Evolutionary conservation across 164 flowering plant genomes (phyloP), one percentile per base, ranked within the genome.

Genomic region (Pachysandra terminalis): DNA sequence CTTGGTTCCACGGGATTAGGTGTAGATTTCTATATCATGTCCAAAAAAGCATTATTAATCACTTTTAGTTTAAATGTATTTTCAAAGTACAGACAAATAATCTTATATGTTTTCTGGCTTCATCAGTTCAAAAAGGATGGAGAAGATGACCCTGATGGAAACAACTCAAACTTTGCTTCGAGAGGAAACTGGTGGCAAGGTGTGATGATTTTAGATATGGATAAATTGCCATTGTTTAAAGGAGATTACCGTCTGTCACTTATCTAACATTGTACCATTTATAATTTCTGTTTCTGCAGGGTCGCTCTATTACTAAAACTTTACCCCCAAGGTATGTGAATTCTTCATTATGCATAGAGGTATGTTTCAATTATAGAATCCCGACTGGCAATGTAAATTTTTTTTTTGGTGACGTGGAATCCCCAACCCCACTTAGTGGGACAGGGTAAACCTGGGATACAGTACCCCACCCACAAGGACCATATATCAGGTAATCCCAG

Each of bases 171-270:
- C 45, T 63, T 79, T 75, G 97, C 91, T 49, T 81, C 86, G 1
- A 85, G 98, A 78, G 98, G 98, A 69, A 90, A 92, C 61, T 92
- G 96, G 96, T 90, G 93, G 96, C 85, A 90, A 80, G 96, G 96
- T 86, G 81, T 45, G 15, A 48, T 52, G 65, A 27, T 71, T 21
- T 49, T n/a, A 60, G 22, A 26, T 9, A 61, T 19, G 26, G 5
- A 54, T 12, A 26, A 52, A 1, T 1, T 32, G 28, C 21, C 1
- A 19, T n/a, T n/a, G 4, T 60, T 13, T 60, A 1, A 21, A 27
- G 19, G 19, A 19, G 28, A 37, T n/a, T n/a, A n/a, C n/a, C n/a
- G n/a, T 32, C n/a, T 1, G 40, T 14, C 19, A 4, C 45, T 32
- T 37, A 61, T 10, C 9, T 14, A 61, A 2, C n/a, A 9, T 7